phyloP scores from a whole-genome alignment of 2,329 filamentous ascomycete species.

The Sporothrix luriei region DNA sequence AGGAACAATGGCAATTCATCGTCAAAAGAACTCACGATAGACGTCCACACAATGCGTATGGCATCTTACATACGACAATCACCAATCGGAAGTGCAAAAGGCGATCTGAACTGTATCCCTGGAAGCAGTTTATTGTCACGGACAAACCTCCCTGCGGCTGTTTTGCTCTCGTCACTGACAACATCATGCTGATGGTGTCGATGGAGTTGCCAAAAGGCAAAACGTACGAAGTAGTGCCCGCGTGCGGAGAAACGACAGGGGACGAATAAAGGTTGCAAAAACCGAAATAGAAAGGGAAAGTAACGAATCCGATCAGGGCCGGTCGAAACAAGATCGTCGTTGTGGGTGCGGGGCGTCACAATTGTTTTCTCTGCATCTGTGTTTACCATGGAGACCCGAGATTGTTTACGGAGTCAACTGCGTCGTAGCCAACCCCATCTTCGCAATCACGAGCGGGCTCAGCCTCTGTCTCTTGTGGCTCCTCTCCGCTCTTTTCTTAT shows the following conservation, averaged over 20 bases:
- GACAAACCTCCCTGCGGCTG: too few relatives aligned
- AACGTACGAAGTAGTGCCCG: background rate
- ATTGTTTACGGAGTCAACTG: slow-evolving; percentile 27
- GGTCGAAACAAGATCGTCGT: slow-evolving; percentile 13
- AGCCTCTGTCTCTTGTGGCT: slow-evolving; percentile 18
- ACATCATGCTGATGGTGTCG: background rate
- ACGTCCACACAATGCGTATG: background rate
- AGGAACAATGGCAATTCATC: background rate
- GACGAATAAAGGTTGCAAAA: background rate
- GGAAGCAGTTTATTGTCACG: background rate
- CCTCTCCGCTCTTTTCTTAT: background rate
- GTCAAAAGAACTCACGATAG: background rate
- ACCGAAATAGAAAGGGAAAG: background rate
- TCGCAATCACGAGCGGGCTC: slow-evolving; percentile 23
- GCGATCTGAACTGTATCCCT: background rate
- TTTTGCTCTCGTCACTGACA: background rate
- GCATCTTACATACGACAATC: background rate
- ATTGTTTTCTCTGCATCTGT: background rate
- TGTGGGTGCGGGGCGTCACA: background rate
- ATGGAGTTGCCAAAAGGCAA: background rate
- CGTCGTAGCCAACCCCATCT: slow-evolving; percentile 17
- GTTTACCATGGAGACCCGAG: slow-evolving; percentile 27
- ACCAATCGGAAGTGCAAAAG: background rate
- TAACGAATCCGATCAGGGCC: slow-evolving; percentile 5
- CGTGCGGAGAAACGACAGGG: slow-evolving; percentile 23